Conservation (phyloP, 208 protist genomes). For the Acanthamoeba sp. region DNA sequence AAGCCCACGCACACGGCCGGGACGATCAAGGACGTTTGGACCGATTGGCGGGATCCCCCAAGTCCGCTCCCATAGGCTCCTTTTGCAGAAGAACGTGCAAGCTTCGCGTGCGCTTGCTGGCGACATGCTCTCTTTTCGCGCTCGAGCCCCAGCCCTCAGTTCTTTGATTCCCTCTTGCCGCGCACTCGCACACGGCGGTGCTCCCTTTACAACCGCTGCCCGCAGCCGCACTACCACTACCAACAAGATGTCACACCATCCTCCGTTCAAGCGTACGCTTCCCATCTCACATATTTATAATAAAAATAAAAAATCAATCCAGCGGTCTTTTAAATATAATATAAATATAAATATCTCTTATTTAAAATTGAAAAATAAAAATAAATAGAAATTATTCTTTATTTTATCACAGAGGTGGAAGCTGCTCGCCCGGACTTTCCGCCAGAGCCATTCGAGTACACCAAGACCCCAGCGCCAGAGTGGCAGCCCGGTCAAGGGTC, state of each 20-base stretch:
- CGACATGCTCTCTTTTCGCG: neutral
- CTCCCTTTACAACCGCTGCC: no score
- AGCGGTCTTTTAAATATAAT: neutral
- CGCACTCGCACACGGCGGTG: no score
- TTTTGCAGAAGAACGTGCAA: no score
- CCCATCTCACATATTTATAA: neutral
- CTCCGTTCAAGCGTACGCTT: neutral
- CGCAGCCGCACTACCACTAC: no score
- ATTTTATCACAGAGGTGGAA: neutral
- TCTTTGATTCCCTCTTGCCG: no score
- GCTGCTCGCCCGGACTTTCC: neutral
- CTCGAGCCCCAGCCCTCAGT: neutral
- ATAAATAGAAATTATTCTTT: neutral
- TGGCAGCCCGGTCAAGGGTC: neutral
- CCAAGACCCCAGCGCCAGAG: conserved; percentile 13
- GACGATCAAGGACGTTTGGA: no score
- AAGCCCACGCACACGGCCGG: no score
- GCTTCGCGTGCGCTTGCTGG: no score
- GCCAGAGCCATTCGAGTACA: neutral
- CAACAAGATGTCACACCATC: neutral
- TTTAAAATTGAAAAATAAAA: neutral
- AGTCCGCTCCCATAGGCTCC: no score
- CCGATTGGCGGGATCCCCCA: no score
- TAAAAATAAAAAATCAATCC: neutral
- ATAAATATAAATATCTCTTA: neutral